Evolutionary conservation across 257 asterid species (phyloP), one percentile per base, ranked within the genome.

Genomic region (Linaria vulgaris): DNA sequence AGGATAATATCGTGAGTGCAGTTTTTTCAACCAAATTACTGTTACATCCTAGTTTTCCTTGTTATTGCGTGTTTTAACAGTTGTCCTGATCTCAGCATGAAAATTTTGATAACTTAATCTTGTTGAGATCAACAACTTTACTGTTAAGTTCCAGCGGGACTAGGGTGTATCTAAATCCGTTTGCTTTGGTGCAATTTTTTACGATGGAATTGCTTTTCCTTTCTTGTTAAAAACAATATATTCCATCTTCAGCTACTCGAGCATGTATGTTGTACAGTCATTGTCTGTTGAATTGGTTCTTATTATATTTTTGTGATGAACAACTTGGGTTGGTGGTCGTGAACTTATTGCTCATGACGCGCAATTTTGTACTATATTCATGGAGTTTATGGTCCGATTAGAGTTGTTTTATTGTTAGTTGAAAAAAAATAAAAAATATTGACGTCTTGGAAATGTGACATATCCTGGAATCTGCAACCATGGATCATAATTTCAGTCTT

Each of bases 1-100:
- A 30, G 56, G 38, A 39, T 52, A 48, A 44, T 38, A 53, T 67
- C 24, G 76, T 69, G 67, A 65, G 76, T 76, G 74, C 58, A 51
- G 43, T 24, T 62, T 73, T 62, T 51, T 53, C 47, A 38, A 23
- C 68, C 30, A 43, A 22, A 13, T 46, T 61, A 50, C 52, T 58
- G 52, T 49, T 23, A 23, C 53, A 22, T 65, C 47, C 51, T 43
- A 17, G 13, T 49, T 50, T 30, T 15, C 12, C 34, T 51, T 57
- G 41, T 47, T 31, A 22, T 45, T 34, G 9, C 48, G 8, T 22
- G 50, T 14, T 49, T 63, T 39, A 58, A 23, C 64, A 37, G 25
- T 50, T 59, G 24, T 59, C 55, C 69, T 34, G 39, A 67, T 65
- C 58, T 17, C 66, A 60, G 48, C 63, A 22, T 70, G 50, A 34